Conservation (phyloP, 78 protist genomes). For the Anaeramoeba ignava region DNA sequence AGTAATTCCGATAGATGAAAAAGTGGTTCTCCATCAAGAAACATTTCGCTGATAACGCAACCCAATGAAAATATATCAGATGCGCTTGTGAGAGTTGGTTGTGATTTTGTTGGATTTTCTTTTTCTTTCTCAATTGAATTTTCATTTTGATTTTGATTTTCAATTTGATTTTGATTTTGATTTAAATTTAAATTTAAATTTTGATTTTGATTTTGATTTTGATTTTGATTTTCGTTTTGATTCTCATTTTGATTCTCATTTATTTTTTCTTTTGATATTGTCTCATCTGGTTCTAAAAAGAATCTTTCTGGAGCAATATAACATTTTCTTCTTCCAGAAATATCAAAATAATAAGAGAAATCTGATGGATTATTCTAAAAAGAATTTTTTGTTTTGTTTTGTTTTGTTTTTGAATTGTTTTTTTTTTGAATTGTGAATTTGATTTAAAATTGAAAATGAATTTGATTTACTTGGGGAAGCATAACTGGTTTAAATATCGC, state of each 20-base stretch:
- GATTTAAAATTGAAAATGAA: too few relatives aligned
- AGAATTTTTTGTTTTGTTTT: too few relatives aligned
- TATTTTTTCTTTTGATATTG: too few relatives aligned
- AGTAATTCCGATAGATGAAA: not conserved
- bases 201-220: too few relatives aligned
- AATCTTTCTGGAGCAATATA: slow-evolving; percentile 81
- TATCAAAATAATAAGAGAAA: slow-evolving; percentile 72
- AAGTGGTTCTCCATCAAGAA: not conserved
- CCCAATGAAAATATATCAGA: slow-evolving; percentile 74
- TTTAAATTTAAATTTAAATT: too few relatives aligned
- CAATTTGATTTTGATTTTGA: too few relatives aligned
- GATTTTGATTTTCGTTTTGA: not conserved
- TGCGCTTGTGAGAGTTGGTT: slow-evolving; percentile 12
- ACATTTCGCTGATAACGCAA: slow-evolving; percentile 6
- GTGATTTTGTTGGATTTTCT: not conserved
- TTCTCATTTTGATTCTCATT: too few relatives aligned
- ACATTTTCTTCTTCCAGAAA: slow-evolving; percentile 49
- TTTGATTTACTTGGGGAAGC: too few relatives aligned
- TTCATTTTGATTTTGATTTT: too few relatives aligned
- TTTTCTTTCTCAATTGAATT: not conserved
- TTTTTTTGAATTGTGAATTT: too few relatives aligned
- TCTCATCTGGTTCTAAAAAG: too few relatives aligned
- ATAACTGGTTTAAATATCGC: slow-evolving; percentile 15
- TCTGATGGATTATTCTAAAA: slow-evolving; percentile 80
- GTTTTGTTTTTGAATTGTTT: too few relatives aligned